These are phyloP conservation scores for Boletus smithii DNA, from an alignment of 1,284 basidiomycete species.

Conservation along the genomic window DNA sequence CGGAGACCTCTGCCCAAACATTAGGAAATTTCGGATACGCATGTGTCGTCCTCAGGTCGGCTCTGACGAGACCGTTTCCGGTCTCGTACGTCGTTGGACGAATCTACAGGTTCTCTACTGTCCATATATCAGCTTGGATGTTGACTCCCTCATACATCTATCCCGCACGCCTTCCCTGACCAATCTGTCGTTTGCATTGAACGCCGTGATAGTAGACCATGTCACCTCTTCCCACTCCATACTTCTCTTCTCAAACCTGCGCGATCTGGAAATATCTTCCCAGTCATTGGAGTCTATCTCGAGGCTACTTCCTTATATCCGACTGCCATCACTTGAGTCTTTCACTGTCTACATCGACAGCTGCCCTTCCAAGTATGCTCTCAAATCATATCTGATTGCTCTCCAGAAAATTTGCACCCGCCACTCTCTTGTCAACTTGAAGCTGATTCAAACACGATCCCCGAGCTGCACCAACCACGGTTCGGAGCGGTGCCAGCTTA, in stretches of 20 bases:
- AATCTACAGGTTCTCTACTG: constrained; percentile 18
- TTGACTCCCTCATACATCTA: constrained; percentile 17
- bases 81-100: constrained; percentile 16
- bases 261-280: constrained; percentile 12
- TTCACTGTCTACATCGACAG: constrained; percentile 13
- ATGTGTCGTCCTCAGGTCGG: constrained; percentile 14
- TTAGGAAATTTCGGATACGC: constrained; percentile 9
- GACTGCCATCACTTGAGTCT: constrained; percentile 13
- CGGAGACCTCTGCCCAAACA: constrained; percentile 17
- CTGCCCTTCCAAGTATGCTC: constrained; percentile 10
- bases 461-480: neutral
- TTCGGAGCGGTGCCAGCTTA: constrained; percentile 10
- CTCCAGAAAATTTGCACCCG: constrained; percentile 11
- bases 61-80: constrained; percentile 11
- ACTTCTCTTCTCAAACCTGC: constrained; percentile 15
- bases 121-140: constrained; percentile 12
- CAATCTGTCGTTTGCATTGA: constrained; percentile 15
- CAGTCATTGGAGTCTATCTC: constrained; percentile 9
- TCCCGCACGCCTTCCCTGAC: constrained; percentile 12
- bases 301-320: constrained; percentile 6
- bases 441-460: constrained; percentile 15
- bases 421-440: constrained; percentile 8
- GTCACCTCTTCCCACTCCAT: constrained; percentile 2
- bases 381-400: constrained; percentile 9
- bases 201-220: neutral